Percentiles rank a stretch among this genome's conserved stretches.
Evolutionary conservation across 2,329 filamentous ascomycete species (phyloP).

Genomic region (Nannizzia gypsea): DNA sequence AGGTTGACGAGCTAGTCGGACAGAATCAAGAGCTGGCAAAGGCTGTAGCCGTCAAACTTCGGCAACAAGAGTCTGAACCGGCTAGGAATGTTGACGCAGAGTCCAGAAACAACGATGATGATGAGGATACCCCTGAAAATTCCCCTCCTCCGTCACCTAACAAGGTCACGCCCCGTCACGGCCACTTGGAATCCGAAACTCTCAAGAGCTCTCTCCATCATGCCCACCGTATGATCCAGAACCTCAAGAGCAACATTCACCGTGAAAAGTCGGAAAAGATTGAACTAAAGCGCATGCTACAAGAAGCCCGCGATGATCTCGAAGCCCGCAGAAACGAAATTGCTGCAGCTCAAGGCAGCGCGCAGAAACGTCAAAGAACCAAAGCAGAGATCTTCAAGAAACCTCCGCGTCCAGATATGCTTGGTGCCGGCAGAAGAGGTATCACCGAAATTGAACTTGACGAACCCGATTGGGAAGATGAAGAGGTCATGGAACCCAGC

Average conservation of each 20-base stretch:
- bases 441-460: slow-evolving; percentile 69
- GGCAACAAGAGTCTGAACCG: slow-evolving; percentile 53
- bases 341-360: slow-evolving; percentile 24
- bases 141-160: slow-evolving; percentile 82
- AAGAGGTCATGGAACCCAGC: slow-evolving; percentile 45
- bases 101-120: slow-evolving; percentile 52
- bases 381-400: slow-evolving; percentile 64
- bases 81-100: slow-evolving; percentile 50
- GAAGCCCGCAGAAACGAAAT: slow-evolving; percentile 50
- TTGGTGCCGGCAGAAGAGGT: slow-evolving; percentile 62
- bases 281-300: slow-evolving; percentile 85
- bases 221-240: slow-evolving; percentile 92
- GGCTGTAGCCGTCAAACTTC: slow-evolving; percentile 64
- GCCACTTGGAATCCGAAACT: slow-evolving; percentile 88
- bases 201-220: slow-evolving; percentile 88
- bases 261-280: slow-evolving; percentile 98
- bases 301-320: slow-evolving; percentile 87
- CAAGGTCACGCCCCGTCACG: slow-evolving; percentile 83
- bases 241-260: slow-evolving; percentile 85
- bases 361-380: slow-evolving; percentile 47
- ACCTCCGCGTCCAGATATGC: slow-evolving; percentile 55
- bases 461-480: slow-evolving; percentile 84
- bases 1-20: slow-evolving; percentile 72
- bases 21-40: slow-evolving; percentile 88
- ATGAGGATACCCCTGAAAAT: slow-evolving; percentile 69